Evolutionary conservation across 768 basidiomycete genomes (phyloP).

Genomic region (Russula earlei): DNA sequence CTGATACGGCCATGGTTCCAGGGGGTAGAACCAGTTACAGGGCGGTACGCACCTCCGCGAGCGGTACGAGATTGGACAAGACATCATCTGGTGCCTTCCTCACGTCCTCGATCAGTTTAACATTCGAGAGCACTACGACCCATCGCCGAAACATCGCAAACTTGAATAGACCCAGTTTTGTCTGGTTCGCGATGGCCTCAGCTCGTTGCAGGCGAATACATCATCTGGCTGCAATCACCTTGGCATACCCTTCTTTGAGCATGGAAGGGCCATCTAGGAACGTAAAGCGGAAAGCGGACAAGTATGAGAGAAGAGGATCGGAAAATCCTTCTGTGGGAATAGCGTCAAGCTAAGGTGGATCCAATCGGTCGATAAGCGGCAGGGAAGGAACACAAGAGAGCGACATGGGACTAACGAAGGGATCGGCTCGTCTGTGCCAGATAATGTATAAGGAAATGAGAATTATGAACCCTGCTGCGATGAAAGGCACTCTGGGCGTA

Average conservation of each 20-base stretch:
- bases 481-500: background rate
- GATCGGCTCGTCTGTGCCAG: background rate
- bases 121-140: slow-evolving; percentile 31
- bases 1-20: slow-evolving; percentile 21
- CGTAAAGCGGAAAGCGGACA: background rate
- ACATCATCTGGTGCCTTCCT: slow-evolving; percentile 30
- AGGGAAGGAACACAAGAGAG: background rate
- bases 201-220: background rate
- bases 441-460: background rate
- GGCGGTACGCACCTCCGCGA: slow-evolving; percentile 27
- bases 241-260: slow-evolving; percentile 1
- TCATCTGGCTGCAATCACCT: background rate
- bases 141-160: slow-evolving; percentile 27
- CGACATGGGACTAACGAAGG: background rate
- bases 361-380: background rate
- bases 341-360: background rate
- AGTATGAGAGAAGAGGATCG: slow-evolving; percentile 24
- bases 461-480: background rate
- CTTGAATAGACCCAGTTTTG: slow-evolving; percentile 26
- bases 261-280: background rate
- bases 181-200: slow-evolving; percentile 14
- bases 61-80: slow-evolving; percentile 29
- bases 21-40: background rate
- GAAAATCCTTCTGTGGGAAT: slow-evolving; percentile 27
- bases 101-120: slow-evolving; percentile 32